Base-by-base conservation (phyloP, 1,284 basidiomycete genomes). In the Thelephora terrestris region DNA sequence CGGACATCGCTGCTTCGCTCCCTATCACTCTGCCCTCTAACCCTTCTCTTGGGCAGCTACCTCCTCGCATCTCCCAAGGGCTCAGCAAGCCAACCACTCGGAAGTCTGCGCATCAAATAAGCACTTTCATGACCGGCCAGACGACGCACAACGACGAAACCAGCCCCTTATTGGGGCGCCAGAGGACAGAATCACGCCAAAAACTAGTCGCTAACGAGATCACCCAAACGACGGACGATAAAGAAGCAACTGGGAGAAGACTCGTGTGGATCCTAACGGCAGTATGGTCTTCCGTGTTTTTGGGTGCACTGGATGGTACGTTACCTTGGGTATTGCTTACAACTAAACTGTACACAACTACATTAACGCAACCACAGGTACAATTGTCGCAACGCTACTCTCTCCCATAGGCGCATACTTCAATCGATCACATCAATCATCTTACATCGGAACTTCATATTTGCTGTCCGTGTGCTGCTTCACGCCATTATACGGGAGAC, bases 401-500 rank as follows among this genome's bases (percentile, higher is more conserved):
- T 76, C 81, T 20, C 83, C 86, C 47, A 88, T 90, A 57, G 86
- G 86, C 45, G 86, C 81, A 58, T 74, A 84, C 60, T 88, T 88
- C 65, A 73, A 79, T 65, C 76, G 88, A 68, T 76, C 85, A 55
- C 75, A 85, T 67, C 79, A 86, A 54, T 78, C 88, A 2, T 87
- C 86, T 3, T 93, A 93, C 68, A 81, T 94, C 48, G 91, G 89
- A 23, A 91, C 90, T 9, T 79, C 89, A 3, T 91, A 91, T 67
- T 71, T 94, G 53, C 71, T 94, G 43, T 90, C 87, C 37, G 82
- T 93, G 43, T 94, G 87, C 63, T 92, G 89, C 66, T 92, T 93
- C 61, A 92, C 89, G 17, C 90, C 90, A 49, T 70, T 93, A 55
- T 93, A 92, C 70, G 89, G 91, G 43, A 79, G 90, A 50, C 71